These are phyloP conservation scores for Arachis stenosperma DNA, from an alignment of 306 rosid species.

Conservation along the genomic window DNA sequence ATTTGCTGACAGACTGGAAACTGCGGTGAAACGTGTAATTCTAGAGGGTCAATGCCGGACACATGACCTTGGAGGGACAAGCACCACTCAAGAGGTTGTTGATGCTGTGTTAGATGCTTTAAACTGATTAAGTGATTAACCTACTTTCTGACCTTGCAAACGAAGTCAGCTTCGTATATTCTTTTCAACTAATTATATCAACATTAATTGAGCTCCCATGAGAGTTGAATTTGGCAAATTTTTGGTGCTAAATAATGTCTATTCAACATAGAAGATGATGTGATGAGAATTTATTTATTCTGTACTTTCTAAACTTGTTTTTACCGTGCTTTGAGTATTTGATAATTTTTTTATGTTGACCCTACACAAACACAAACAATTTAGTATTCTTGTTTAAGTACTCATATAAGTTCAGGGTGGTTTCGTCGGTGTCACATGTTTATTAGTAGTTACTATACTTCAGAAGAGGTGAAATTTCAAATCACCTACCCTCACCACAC, in stretches of 20 bases:
- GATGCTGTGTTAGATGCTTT: slow-evolving; percentile 76
- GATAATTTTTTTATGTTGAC: background rate
- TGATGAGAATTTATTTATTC: background rate
- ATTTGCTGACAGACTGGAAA: slow-evolving; percentile 86
- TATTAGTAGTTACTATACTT: background rate
- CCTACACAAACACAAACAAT: background rate
- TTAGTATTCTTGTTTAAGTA: slow-evolving; percentile 6
- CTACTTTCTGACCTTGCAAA: slow-evolving; percentile 7
- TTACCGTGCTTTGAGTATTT: background rate
- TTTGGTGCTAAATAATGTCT: slow-evolving; percentile 38
- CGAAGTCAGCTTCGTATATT: slow-evolving; percentile 29
- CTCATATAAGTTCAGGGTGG: too few relatives aligned
- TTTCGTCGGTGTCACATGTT: background rate
- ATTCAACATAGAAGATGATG: slow-evolving; percentile 18
- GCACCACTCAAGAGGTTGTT: slow-evolving; percentile 84
- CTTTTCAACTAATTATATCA: slow-evolving; percentile 16
- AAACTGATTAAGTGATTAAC: slow-evolving; percentile 58
- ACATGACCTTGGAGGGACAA: slow-evolving; percentile 84
- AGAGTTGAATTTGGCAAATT: slow-evolving; percentile 30
- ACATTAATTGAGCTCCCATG: slow-evolving; percentile 26
- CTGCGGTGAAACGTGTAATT: slow-evolving; percentile 77
- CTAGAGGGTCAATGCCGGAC: slow-evolving; percentile 71
- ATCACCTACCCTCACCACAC: too few relatives aligned
- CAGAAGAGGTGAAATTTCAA: background rate
- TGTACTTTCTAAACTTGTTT: slow-evolving; percentile 9